Base-by-base conservation (phyloP, 2,329 filamentous ascomycete genomes). In the Botrytis aclada region DNA sequence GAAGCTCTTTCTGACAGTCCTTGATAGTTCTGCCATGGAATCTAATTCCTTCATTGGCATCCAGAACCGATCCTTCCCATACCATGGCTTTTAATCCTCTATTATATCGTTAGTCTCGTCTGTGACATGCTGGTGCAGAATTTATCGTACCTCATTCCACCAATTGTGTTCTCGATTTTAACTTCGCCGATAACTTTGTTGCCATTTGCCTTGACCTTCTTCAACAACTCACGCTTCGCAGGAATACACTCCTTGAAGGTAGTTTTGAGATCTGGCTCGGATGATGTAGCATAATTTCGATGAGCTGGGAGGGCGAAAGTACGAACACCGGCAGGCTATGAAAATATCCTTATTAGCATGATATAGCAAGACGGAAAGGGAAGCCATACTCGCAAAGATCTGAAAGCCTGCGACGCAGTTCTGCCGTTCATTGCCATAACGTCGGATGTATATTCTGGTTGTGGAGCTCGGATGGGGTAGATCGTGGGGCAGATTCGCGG, bases 11-110 rank as follows among this genome's bases (percentile, higher is more conserved):
- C 82, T 98, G 96, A 86, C 96, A 99, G 82, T 99, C 95, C 85
- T 97, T 97, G 87, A 99, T 99, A 76, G 95, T 98, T 80, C 92
- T 92, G 82, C 96, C 96, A 83, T 98, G 96, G 88, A 99, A 99
- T 76, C 95, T 93, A 82, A 99, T 99, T 74, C 96, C 96, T 85
- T 98, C 95, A 81, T 99, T 92, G 78, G 96, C 92, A 81, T 99
- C 96, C 67, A 99, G 90, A 37, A 98, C 95, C 18, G 95, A 98
- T 64, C 96, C 96, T 84, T 99, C 96, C 96, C 96, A 99, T 71
- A 99, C 89, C 94, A 99, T 98, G 78, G 95, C 93, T 85, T 97
- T 98, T 78, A 99, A 89, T 56, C 95, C 95, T 83, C 86, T 88
- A 74, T 54, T n/a, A 18, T 47, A 34, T 25, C 60, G 74, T 81